These are phyloP conservation scores for Cicer judaicum DNA, from an alignment of 306 rosid species.

Conservation along the genomic window DNA sequence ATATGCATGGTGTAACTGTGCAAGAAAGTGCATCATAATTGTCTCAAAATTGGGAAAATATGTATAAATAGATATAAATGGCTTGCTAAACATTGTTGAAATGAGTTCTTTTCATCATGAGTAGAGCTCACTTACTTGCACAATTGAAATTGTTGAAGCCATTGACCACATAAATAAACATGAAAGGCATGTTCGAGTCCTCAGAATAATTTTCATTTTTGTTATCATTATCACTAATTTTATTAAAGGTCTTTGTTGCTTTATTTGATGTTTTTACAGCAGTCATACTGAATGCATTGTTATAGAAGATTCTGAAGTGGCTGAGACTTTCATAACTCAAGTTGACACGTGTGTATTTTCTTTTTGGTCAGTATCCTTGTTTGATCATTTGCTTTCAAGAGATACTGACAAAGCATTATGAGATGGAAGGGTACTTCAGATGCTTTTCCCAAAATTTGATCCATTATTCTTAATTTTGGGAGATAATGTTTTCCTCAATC, in stretches of 20 bases:
- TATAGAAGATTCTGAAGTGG: conserved; percentile 70
- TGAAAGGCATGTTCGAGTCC: conserved; percentile 64
- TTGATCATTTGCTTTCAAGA: background rate
- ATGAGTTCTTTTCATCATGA: conserved; percentile 68
- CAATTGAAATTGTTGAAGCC: conserved; percentile 86
- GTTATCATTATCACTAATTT: background rate
- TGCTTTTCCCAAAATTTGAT: background rate
- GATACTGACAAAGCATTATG: background rate
- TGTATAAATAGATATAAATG: background rate
- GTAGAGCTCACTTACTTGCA: conserved; percentile 67
- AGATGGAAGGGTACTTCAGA: background rate
- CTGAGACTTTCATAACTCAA: conserved; percentile 65
- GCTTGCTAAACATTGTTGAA: conserved; percentile 57
- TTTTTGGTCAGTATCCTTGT: background rate
- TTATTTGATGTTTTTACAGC: conserved; percentile 53
- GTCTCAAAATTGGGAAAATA: background rate
- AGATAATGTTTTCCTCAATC: background rate
- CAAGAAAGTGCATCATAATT: conserved; percentile 20
- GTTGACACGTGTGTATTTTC: conserved; percentile 69
- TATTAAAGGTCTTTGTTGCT: conserved; percentile 6
- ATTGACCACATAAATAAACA: conserved; percentile 71
- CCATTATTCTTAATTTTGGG: background rate
- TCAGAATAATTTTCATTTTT: conserved; percentile 8
- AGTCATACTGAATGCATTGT: conserved; percentile 82
- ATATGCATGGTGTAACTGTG: background rate